These are phyloP conservation scores for Arabidopsis suecica DNA, from an alignment of 345 rosid genomes.

Conservation along the genomic window DNA sequence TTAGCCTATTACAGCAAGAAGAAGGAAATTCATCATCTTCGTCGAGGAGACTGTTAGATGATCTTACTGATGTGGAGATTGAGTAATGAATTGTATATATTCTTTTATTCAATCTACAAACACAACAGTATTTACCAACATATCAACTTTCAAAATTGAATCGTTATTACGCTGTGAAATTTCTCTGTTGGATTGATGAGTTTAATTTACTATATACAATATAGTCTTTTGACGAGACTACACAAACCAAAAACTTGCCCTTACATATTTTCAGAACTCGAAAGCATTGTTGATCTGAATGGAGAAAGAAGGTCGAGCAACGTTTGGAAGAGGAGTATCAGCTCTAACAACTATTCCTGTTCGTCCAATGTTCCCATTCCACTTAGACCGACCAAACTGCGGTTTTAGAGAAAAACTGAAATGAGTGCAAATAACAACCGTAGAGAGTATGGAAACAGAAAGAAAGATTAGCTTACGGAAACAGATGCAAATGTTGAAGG, in stretches of 20 bases:
- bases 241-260: conserved; percentile 9
- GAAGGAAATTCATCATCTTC: conserved; percentile 33
- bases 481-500: conserved; percentile 84
- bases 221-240: neutral
- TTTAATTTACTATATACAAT: conserved; percentile 35
- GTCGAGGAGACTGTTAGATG: conserved; percentile 36
- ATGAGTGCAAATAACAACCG: neutral
- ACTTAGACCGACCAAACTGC: conserved; percentile 94
- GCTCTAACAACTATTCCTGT: conserved; percentile 76
- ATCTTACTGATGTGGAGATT: conserved; percentile 36
- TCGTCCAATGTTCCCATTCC: conserved; percentile 89
- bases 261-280: conserved; percentile 64
- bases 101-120: neutral
- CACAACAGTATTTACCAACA: neutral
- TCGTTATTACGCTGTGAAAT: neutral
- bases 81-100: conserved; percentile 26
- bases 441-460: neutral
- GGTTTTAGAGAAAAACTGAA: neutral
- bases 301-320: conserved; percentile 72
- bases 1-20: conserved; percentile 13
- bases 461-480: conserved; percentile 55
- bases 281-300: conserved; percentile 81
- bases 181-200: conserved; percentile 13
- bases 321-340: conserved; percentile 68
- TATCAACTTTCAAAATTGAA: neutral